Base-by-base conservation (phyloP, 306 rosid genomes). In the Quercus cerris region DNA sequence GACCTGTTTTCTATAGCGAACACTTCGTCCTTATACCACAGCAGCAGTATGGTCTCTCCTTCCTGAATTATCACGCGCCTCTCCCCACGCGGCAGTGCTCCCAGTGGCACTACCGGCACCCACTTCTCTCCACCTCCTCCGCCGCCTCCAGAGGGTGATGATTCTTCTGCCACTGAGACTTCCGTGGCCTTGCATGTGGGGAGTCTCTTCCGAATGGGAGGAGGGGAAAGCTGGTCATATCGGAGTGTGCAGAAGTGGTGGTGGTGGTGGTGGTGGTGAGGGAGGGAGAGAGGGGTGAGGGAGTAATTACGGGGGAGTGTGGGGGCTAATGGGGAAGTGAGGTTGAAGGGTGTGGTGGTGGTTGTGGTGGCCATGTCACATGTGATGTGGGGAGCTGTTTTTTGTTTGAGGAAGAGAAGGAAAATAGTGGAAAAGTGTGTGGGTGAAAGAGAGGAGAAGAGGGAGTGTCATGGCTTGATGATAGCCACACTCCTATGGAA, bases 81-180 rank as follows among this genome's bases (percentile, higher is more conserved):
- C 84, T 94, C 99, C 15, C 99, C 99, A 38, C 52, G 87, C 0
- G 99, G 99, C 41, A 94, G 91, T 14, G 98, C 98, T n/a, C 90
- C 11, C 59, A 91, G 76, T 0, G 98, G 98, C 70, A 94, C 98
- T 74, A 92, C 98, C 70, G 98, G 98, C 28, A 94, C 85, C 98
- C 98, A 94, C 58, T 86, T 91, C 4, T 70, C 87, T 28, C 14
- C 73, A 6, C 80, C 80, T 0, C 80, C 80, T 0, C 62, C 71
- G 3, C 77, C 80, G 73, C 74, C 91, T 1, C 87, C 93, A 13
- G 94, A 85, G 0, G 97, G 80, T 5, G 94, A 86, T 0, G 93
- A 82, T 17, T 80, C 94, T 51, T 91, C 89, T 0, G 91, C 87
- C 44, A 90, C 86, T 38, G 98, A 87, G 49, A 90, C 84, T 67